Conservation (phyloP, 495 filamentous ascomycete species). For the Podospora anserina region DNA sequence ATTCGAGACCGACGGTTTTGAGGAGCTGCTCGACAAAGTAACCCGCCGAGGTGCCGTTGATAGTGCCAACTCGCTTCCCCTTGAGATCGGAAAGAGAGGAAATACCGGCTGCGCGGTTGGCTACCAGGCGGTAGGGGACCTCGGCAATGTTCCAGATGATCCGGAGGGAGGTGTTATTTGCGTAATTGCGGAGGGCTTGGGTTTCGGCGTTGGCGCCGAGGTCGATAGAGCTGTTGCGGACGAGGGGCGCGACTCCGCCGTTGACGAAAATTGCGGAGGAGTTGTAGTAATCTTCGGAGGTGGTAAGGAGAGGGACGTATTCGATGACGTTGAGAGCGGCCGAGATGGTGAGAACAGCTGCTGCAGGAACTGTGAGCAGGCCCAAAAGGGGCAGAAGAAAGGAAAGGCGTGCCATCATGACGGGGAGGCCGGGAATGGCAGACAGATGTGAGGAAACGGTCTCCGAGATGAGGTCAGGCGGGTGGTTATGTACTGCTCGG, state of each 20-base stretch:
- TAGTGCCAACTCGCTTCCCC: slow-evolving; percentile 44
- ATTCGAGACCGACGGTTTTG: slow-evolving; percentile 33
- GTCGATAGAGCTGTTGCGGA: slow-evolving; percentile 27
- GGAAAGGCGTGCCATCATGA: not conserved
- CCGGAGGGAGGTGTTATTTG: slow-evolving; percentile 38
- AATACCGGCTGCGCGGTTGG: slow-evolving; percentile 37
- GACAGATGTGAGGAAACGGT: not conserved
- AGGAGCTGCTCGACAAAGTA: slow-evolving; percentile 39
- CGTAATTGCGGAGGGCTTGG: slow-evolving; percentile 42
- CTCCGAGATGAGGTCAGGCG: not conserved
- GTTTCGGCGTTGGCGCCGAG: slow-evolving; percentile 47
- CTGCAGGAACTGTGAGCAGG: not conserved
- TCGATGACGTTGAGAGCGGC: slow-evolving; percentile 27
- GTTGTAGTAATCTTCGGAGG: slow-evolving; percentile 34
- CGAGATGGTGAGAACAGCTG: slow-evolving; percentile 10
- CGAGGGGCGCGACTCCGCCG: slow-evolving; percentile 32
- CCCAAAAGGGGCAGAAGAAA: not conserved
- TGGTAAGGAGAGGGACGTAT: slow-evolving; percentile 33
- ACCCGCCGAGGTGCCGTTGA: slow-evolving; percentile 37
- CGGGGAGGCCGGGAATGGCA: not conserved
- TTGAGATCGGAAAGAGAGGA: slow-evolving; percentile 36
- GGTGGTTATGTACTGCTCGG: not conserved
- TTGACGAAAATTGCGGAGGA: slow-evolving; percentile 17
- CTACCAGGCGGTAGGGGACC: slow-evolving; percentile 46
- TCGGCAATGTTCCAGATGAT: slow-evolving; percentile 43